A percentile compares a stretch with the other conserved stretches of the same genome.
phyloP scores from a whole-genome alignment of 345 rosid genomes.

The Luvunga scandens region DNA sequence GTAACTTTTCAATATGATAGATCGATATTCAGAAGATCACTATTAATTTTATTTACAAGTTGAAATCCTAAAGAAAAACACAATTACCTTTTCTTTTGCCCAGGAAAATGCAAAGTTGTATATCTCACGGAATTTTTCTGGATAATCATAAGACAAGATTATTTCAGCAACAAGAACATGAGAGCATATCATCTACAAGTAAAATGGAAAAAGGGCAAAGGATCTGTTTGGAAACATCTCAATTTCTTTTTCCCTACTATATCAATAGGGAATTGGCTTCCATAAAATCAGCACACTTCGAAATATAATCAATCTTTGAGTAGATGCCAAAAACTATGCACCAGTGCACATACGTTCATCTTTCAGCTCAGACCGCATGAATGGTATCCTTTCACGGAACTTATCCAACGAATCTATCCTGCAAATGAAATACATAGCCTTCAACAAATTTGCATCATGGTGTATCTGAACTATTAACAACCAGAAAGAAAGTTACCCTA shows the following conservation, averaged over 20 bases:
- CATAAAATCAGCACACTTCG: neutral
- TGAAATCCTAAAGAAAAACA: neutral
- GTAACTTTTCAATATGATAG: neutral
- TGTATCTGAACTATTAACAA: neutral
- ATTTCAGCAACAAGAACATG: constrained; percentile 1
- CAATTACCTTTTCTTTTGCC: constrained; percentile 94
- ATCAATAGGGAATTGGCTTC: neutral
- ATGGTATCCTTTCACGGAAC: constrained; percentile 74
- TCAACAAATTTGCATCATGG: constrained; percentile 18
- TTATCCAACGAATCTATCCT: constrained; percentile 88
- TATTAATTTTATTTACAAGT: no score
- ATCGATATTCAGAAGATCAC: neutral
- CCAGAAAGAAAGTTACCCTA: constrained; percentile 54
- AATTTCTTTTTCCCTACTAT: neutral
- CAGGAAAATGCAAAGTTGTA: constrained; percentile 96
- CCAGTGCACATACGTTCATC: constrained; percentile 73
- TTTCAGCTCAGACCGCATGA: constrained; percentile 88
- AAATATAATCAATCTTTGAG: constrained; percentile 4
- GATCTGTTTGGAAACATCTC: neutral
- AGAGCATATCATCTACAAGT: neutral
- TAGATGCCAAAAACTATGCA: constrained; percentile 11
- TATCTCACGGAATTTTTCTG: constrained; percentile 95
- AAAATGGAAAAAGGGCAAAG: neutral
- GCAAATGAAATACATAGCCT: constrained; percentile 40
- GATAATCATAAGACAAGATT: constrained; percentile 21